Evolutionary conservation across 148 eudicot species (phyloP), one percentile per base, ranked within the genome.

Genomic region (Vaccinium darrowii): DNA sequence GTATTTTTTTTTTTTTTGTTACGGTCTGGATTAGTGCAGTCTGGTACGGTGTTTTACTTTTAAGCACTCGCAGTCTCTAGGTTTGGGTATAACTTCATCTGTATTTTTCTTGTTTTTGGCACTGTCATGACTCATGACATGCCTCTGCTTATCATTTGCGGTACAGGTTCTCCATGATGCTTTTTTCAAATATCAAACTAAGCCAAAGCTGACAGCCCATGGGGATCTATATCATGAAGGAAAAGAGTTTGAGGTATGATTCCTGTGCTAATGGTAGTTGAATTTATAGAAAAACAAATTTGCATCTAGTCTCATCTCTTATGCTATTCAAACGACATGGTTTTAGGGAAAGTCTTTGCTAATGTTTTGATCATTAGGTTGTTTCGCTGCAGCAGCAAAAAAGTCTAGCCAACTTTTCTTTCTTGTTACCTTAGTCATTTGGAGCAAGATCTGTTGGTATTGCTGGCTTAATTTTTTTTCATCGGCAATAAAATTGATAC

Each of bases 141-240:
- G 76, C 65, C 52, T 18, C 67, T 84, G 80, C 81, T 21, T n/a
- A 57, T 77, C 27, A 79, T 83, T 79, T 36, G 75, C 84, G 69
- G 95, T 83, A 47, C 86, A 97, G 99, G 99, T 97, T 73, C 98
- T 95, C 67, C 98, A 97, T 89, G 99, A 97, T 88, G 99, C 99
- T 16, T 97, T 97, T 84, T 97, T 97, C 84, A 97, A 97, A 87
- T 95, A 93, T 85, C 99, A 95, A 89, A 97, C 99, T 16, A 97
- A 97, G 90, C 99, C 99, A 15, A 97, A 95, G 88, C 88, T 97
- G 86, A 91, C 98, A 10, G 13, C 92, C 51, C 95, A 93, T 88
- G 99, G 99, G 82, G 99, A 97, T 85, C 77, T 97, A 76, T 97
- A 97, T 85, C 91, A 93, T 76, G 99, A 97, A 92, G 99, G 99